A percentile compares a stretch with the other conserved stretches of the same genome.
phyloP scores from a whole-genome alignment of 306 rosid species.

The Cucumis hystrix region DNA sequence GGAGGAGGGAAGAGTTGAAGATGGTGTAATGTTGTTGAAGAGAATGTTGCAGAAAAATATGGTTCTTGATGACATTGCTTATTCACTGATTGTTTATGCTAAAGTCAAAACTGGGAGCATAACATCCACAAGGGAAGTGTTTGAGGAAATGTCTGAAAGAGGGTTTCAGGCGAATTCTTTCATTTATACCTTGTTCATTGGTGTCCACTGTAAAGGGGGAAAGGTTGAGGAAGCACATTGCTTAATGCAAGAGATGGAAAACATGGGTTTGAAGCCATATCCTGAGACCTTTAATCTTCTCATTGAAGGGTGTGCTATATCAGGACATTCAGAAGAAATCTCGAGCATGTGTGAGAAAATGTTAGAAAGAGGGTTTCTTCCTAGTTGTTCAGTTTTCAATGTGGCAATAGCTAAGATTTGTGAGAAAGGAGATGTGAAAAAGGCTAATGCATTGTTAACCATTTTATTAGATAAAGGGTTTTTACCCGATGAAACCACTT shows the following conservation, averaged over 20 bases:
- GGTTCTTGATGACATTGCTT: constrained; percentile 48
- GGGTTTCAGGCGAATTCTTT: constrained; percentile 57
- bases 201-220: constrained; percentile 44
- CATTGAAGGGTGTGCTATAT: constrained; percentile 41
- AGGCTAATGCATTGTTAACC: constrained; percentile 44
- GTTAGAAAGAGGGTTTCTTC: constrained; percentile 42
- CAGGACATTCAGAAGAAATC: constrained; percentile 32
- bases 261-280: constrained; percentile 40
- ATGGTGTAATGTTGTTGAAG: constrained; percentile 40
- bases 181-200: constrained; percentile 44
- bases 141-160: constrained; percentile 48
- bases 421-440: constrained; percentile 30
- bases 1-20: constrained; percentile 38
- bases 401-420: constrained; percentile 39
- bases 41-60: constrained; percentile 63
- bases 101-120: constrained; percentile 32
- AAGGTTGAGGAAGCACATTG: constrained; percentile 34
- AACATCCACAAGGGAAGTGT: constrained; percentile 27
- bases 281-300: constrained; percentile 40
- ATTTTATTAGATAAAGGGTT: constrained; percentile 51
- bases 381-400: constrained; percentile 49
- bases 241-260: constrained; percentile 51
- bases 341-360: constrained; percentile 34
- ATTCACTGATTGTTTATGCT: constrained; percentile 41
- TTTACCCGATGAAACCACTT: constrained; percentile 40